Conservation (phyloP, 306 rosid genomes). For the Ormosia emarginata region DNA sequence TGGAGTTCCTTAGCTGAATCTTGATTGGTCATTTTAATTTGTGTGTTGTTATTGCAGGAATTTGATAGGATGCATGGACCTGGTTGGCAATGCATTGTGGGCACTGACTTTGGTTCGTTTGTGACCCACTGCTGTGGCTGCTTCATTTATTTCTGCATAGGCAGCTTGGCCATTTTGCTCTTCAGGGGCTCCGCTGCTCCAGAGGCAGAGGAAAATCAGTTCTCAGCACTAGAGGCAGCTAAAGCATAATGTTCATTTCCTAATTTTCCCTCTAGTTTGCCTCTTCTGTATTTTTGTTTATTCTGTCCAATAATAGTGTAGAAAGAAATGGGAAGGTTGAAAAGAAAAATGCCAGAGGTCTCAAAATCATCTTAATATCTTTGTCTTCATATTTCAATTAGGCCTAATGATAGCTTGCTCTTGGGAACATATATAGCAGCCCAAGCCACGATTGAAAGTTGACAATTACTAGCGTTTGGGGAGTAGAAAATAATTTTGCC, state of each 20-base stretch:
- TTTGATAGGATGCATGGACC: conserved; percentile 62
- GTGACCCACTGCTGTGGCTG: conserved; percentile 80
- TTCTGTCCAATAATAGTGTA: not conserved
- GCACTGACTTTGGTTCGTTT: conserved; percentile 90
- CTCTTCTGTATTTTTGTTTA: not conserved
- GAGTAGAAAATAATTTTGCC: no score
- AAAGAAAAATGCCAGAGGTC: not conserved
- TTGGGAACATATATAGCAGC: not conserved
- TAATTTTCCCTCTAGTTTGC: not conserved
- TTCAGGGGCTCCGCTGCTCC: conserved; percentile 65
- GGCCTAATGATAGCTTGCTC: no score
- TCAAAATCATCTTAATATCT: no score
- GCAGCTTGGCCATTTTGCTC: conserved; percentile 73
- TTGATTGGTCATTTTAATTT: not conserved
- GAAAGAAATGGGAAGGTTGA: not conserved
- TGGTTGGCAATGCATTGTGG: conserved; percentile 96
- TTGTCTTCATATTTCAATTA: no score
- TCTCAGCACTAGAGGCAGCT: conserved; percentile 39
- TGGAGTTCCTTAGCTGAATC: not conserved
- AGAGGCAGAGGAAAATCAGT: conserved; percentile 44
- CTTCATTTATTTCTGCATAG: conserved; percentile 72
- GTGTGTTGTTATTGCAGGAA: conserved; percentile 47
- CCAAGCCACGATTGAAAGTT: not conserved
- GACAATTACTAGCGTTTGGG: no score
- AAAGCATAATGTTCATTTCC: conserved; percentile 12